Base-by-base conservation (phyloP, 192 early-diverging fungal species). In the Backusella luteola region DNA sequence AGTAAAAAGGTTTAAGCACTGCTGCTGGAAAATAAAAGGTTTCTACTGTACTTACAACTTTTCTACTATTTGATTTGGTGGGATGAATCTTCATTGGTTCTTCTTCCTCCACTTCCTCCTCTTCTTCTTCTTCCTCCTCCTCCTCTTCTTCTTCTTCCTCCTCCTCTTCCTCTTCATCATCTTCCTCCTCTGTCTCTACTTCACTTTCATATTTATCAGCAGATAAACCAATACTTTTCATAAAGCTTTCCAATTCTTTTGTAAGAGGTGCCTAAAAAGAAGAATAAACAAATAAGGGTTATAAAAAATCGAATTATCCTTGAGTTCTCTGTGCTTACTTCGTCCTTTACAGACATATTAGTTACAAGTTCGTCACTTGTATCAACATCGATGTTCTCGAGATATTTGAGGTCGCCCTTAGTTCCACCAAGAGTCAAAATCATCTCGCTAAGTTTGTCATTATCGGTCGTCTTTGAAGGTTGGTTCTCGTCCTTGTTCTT, bases 341-440 rank as follows among this genome's bases (percentile, higher is more conserved):
- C 59, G 53, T 67, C 36, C 1, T 44, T 44, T 14, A 14, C 42
- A 35, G 44, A 42, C 1, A 68, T 41, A 14, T 66, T 39, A n/a
- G 72, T 75, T 6, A 77, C 26, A 29, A 83, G 23, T 1, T 83
- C 78, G 53, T 80, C 78, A 63, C 17, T 71, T 11, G 56, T 71
- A 41, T 79, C 77, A 0, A 35, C 32, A 41, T 83, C 82, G 36
- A 83, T 44, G n/a, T 52, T 21, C 35, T 83, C 76, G 34, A 83
- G 42, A 39, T 80, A 79, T 66, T 73, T 75, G 41, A 83, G 23
- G 71, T 83, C 82, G 11, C 78, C 82, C 26, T 77, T 73, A 36
- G 82, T 79, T 23, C 82, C 82, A 35, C 82, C 82, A n/a, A 83
- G 66, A 53, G 67, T 35, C 12, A 83, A 52, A 71, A 83, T 79